A percentile compares a stretch with the other conserved stretches of the same genome.
phyloP scores from a whole-genome alignment of 2,329 filamentous ascomycete genomes.

The Ceratocystis alfenasii region DNA sequence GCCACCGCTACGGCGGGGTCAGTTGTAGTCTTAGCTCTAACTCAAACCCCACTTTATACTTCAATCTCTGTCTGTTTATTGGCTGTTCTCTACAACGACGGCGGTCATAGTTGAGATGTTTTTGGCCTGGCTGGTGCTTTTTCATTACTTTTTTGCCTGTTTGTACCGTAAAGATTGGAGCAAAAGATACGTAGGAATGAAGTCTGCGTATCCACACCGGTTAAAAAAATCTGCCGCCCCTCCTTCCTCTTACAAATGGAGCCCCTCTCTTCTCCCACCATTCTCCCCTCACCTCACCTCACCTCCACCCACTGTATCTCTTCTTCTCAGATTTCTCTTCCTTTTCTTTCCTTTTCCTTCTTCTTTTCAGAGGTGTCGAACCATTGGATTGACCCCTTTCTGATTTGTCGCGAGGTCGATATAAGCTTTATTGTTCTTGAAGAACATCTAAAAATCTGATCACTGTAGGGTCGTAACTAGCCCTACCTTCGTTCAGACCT shows the following conservation, averaged over 20 bases:
- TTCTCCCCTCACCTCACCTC: conserved; percentile 18
- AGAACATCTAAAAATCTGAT: conserved; percentile 14
- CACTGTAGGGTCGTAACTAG: conserved; percentile 30
- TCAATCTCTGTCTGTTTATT: neutral
- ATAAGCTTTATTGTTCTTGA: conserved; percentile 16
- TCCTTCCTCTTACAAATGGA: conserved; percentile 20
- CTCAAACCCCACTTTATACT: conserved; percentile 5
- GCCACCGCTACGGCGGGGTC: conserved; percentile 1
- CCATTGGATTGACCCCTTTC: conserved; percentile 22
- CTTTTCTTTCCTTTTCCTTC: conserved; percentile 20
- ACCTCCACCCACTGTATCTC: conserved; percentile 2
- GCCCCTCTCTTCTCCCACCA: conserved; percentile 19
- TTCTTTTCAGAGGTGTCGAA: conserved; percentile 21
- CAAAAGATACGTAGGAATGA: conserved; percentile 4
- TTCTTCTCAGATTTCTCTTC: conserved; percentile 12
- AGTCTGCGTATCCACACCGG: conserved; percentile 1
- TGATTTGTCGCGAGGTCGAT: conserved; percentile 17
- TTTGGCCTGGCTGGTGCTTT: conserved; percentile 6
- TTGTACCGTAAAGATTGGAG: conserved; percentile 6
- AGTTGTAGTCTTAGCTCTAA: conserved; percentile 14
- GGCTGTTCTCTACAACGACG: neutral
- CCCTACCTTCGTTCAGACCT: conserved; percentile 33
- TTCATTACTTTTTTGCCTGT: neutral
- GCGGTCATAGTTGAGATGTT: conserved; percentile 2
- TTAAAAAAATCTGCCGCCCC: conserved; percentile 21